Conservation (phyloP, 352 stramenopile genomes). For the Phytopythium delawarense region DNA sequence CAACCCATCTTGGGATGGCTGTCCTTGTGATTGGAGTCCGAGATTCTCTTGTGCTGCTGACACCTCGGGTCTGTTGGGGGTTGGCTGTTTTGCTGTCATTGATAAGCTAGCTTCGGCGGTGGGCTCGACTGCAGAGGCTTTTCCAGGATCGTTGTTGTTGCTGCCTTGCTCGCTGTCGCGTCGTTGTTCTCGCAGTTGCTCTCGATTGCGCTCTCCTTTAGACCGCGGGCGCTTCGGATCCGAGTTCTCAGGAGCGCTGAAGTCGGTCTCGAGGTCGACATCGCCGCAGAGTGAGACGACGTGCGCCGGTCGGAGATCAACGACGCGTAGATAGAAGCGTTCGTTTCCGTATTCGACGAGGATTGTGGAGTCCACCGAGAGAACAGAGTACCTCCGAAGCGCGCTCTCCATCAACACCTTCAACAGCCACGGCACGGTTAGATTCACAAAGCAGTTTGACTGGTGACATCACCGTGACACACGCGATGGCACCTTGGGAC, state of each 20-base stretch:
- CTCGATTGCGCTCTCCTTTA: background rate
- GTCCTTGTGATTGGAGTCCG: background rate
- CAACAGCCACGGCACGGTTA: background rate
- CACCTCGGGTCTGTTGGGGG: too few relatives aligned
- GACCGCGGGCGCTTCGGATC: slow-evolving; percentile 15
- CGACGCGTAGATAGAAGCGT: slow-evolving; percentile 40
- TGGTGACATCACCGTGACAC: background rate
- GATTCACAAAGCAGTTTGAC: background rate
- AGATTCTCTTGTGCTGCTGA: too few relatives aligned
- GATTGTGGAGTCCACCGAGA: slow-evolving; percentile 48
- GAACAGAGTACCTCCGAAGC: slow-evolving; percentile 47
- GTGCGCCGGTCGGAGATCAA: slow-evolving; percentile 40
- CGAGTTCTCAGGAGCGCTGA: slow-evolving; percentile 30
- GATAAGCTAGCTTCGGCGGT: background rate
- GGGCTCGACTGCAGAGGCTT: background rate
- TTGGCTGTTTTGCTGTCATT: too few relatives aligned
- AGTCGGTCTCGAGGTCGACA: slow-evolving; percentile 62
- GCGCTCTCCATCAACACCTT: slow-evolving; percentile 55
- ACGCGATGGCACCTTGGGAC: slow-evolving; percentile 35
- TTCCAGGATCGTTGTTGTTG: background rate
- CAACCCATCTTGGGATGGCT: background rate
- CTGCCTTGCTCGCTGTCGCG: background rate
- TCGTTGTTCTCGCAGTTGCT: background rate
- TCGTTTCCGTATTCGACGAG: slow-evolving; percentile 46
- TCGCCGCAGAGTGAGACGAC: slow-evolving; percentile 57